A percentile compares a stretch with the other conserved stretches of the same genome.
Evolutionary conservation across 257 asterid genomes (phyloP).

Genomic region (Jacaranda mimosifolia): DNA sequence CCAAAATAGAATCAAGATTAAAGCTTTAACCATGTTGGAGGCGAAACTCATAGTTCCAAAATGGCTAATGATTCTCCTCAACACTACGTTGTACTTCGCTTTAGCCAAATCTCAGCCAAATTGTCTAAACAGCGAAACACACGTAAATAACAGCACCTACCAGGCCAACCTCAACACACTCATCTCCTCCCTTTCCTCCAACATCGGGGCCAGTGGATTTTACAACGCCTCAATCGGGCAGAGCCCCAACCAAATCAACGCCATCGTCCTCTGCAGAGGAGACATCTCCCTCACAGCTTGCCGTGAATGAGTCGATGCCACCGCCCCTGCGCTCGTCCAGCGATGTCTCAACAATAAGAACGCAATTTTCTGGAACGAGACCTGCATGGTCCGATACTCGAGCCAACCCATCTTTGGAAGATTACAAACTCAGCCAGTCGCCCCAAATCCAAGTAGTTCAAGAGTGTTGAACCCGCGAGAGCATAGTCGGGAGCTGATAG

Average conservation of each 20-base stretch:
- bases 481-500: conserved; percentile 6
- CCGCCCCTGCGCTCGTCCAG: not conserved
- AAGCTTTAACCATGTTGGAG: no score
- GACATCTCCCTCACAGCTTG: conserved; percentile 21
- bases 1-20: no score
- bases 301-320: conserved; percentile 23
- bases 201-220: conserved; percentile 22
- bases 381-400: not conserved
- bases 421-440: not conserved
- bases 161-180: not conserved
- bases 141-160: conserved; percentile 24
- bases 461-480: not conserved
- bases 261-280: conserved; percentile 40
- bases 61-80: no score
- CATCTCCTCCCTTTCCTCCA: conserved; percentile 3
- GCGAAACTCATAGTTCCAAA: no score
- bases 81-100: no score
- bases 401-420: not conserved
- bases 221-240: conserved; percentile 29
- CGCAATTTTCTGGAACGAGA: not conserved
- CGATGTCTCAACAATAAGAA: conserved; percentile 16
- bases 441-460: no score
- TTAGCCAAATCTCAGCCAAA: no score
- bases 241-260: conserved; percentile 25
- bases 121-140: no score